Conservation (phyloP, 768 basidiomycete genomes). For the Boletellus sp. region DNA sequence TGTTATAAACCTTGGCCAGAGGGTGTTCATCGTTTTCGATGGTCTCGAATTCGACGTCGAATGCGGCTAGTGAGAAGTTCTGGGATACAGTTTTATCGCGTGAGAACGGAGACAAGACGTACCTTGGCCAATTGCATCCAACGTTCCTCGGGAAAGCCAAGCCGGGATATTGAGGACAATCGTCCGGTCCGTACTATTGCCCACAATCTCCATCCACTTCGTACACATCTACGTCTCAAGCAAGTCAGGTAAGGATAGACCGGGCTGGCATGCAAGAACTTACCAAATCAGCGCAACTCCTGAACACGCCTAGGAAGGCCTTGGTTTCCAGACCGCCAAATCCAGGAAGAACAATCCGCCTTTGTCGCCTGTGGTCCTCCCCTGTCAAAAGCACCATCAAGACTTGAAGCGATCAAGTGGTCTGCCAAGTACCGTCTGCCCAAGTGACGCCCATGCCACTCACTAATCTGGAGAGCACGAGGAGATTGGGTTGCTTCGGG, state of each 20-base stretch:
- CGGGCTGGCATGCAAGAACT: neutral
- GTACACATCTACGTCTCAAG: slow-evolving; percentile 18
- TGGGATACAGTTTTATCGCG: neutral
- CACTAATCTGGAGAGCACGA: slow-evolving; percentile 9
- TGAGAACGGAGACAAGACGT: neutral
- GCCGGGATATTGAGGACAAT: slow-evolving; percentile 22
- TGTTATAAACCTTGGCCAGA: slow-evolving; percentile 8
- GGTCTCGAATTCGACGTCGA: slow-evolving; percentile 43
- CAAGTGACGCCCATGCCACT: slow-evolving; percentile 37
- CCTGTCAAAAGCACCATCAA: slow-evolving; percentile 16
- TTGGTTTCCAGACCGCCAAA: slow-evolving; percentile 52
- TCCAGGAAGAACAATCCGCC: slow-evolving; percentile 52
- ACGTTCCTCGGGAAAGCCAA: slow-evolving; percentile 40
- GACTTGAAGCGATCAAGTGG: slow-evolving; percentile 10
- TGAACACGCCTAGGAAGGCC: slow-evolving; percentile 49
- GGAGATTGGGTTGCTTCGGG: slow-evolving; percentile 32
- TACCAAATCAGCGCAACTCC: slow-evolving; percentile 30
- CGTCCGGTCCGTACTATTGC: slow-evolving; percentile 3
- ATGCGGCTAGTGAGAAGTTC: slow-evolving; percentile 34
- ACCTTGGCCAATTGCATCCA: slow-evolving; percentile 52
- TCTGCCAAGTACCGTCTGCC: slow-evolving; percentile 34
- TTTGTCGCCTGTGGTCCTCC: slow-evolving; percentile 50
- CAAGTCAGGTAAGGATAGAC: neutral
- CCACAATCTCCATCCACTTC: slow-evolving; percentile 22
- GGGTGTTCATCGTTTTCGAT: slow-evolving; percentile 11